Conservation (phyloP, 2,329 filamentous ascomycete species). For the Cordyceps militaris region DNA sequence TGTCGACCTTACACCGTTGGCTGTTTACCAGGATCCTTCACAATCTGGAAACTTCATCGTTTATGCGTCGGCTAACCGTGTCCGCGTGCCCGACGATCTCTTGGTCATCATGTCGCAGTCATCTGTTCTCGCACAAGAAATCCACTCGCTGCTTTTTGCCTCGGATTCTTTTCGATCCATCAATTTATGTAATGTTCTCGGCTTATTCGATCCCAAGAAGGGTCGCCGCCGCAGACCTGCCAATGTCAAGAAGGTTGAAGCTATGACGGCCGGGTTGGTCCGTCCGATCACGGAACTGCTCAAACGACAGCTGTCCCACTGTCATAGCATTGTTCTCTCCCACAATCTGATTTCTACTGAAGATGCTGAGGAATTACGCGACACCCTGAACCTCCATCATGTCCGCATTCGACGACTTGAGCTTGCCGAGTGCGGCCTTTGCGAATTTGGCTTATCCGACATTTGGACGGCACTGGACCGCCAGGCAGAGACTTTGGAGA, state of each 20-base stretch:
- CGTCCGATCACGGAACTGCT: slow-evolving; percentile 44
- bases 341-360: slow-evolving; percentile 39
- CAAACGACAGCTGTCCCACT: slow-evolving; percentile 39
- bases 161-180: slow-evolving; percentile 49
- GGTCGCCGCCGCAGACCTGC: slow-evolving; percentile 20
- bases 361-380: slow-evolving; percentile 45
- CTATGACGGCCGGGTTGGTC: slow-evolving; percentile 34
- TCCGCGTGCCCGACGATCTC: slow-evolving; percentile 42
- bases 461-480: slow-evolving; percentile 42
- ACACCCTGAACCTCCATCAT: slow-evolving; percentile 26
- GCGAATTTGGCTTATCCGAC: slow-evolving; percentile 40
- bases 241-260: slow-evolving; percentile 16
- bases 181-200: slow-evolving; percentile 41
- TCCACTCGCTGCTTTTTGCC: slow-evolving; percentile 48
- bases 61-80: slow-evolving; percentile 45
- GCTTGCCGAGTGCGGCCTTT: slow-evolving; percentile 44
- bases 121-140: slow-evolving; percentile 47
- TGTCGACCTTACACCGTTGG: slow-evolving; percentile 39
- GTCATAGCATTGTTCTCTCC: slow-evolving; percentile 44
- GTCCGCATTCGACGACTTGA: slow-evolving; percentile 41
- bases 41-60: slow-evolving; percentile 40
- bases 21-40: slow-evolving; percentile 35
- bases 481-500: slow-evolving; percentile 38
- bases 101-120: slow-evolving; percentile 41
- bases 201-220: slow-evolving; percentile 20